phyloP scores from a whole-genome alignment of 306 rosid species.

The Prunus kanzakura region DNA sequence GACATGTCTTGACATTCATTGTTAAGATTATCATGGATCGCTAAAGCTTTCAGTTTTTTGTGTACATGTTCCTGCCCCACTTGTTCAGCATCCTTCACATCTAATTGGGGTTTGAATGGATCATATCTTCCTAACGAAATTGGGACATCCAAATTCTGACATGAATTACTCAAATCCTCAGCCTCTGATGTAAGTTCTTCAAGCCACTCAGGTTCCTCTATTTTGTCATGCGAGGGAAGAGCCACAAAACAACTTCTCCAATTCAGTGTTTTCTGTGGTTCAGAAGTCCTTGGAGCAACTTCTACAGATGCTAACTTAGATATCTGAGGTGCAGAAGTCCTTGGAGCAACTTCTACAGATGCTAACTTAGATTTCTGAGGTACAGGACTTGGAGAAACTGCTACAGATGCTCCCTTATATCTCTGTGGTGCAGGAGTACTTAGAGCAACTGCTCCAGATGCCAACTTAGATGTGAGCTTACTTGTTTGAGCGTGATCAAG shows the following conservation, averaged over 20 bases:
- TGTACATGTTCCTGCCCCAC: conserved; percentile 38
- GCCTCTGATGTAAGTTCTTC: conserved; percentile 18
- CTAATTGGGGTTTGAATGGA: conserved; percentile 30
- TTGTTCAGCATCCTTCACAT: conserved; percentile 28
- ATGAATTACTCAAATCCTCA: conserved; percentile 10
- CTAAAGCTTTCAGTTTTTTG: conserved; percentile 51
- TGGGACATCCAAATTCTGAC: conserved; percentile 28
- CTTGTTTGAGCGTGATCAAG: conserved; percentile 72
- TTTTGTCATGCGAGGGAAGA: conserved; percentile 28
- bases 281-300: neutral
- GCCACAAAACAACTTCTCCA: conserved; percentile 21
- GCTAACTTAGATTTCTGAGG: conserved; percentile 27
- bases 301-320: neutral
- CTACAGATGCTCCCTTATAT: neutral
- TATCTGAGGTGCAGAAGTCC: conserved; percentile 22
- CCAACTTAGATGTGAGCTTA: conserved; percentile 44
- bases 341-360: conserved; percentile 43
- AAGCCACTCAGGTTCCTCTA: conserved; percentile 27
- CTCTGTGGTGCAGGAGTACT: conserved; percentile 24
- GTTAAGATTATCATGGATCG: conserved; percentile 20
- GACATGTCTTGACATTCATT: conserved; percentile 26
- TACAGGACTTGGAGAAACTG: neutral
- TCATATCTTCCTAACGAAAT: conserved; percentile 32
- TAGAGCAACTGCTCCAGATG: conserved; percentile 43
- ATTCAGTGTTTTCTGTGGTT: conserved; percentile 23